Evolutionary conservation across 73 alveolate species (phyloP), one percentile per base, ranked within the genome.

Genomic region (Paramecium biaurelia): DNA sequence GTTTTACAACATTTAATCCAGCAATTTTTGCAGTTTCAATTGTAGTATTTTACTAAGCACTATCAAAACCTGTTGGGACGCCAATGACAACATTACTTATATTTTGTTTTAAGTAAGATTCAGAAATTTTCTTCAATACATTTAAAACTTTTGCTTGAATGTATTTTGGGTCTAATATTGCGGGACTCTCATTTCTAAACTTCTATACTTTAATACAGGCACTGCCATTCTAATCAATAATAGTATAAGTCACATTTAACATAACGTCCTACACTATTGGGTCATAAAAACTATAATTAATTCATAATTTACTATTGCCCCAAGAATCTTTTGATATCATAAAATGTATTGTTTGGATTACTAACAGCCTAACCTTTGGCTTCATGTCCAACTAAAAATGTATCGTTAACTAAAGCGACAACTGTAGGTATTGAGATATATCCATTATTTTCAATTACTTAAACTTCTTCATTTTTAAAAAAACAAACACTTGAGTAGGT

Each of bases 1-100:
- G 94, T 87, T 97, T 43, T 56, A 93, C 93, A 10, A 96, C 99
- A 57, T 97, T 90, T 12, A 97, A 70, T 10, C 99, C 99, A 9
- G 99, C 98, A 43, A 97, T 97, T 76, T 92, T 86, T 11, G 98
- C 99, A 2, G 99, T 99, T 35, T 95, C 98, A 88, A 96, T 95
- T 26, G 99, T 97, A 4, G 99, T 99, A 70, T 97, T 95, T 34
- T 99, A 95, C 90, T 96, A 95, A 24, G 98, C 34, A 86, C 96
- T 96, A 72, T 96, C 93, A 97, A 96, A 96, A 76, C 92, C 92
- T 14, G 96, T 97, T 7, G 99, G 97, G 56, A 97, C 97, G 23
- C 98, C 89, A 9, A 97, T 89, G 15, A 96, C 98, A 5, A 97
- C 98, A 57, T 96, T 43, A 93, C 94, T 94, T 63, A 97, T 94